These are phyloP conservation scores for Wickerhamiella bombiphila DNA, from an alignment of 805 yeast genomes.

Conservation along the genomic window DNA sequence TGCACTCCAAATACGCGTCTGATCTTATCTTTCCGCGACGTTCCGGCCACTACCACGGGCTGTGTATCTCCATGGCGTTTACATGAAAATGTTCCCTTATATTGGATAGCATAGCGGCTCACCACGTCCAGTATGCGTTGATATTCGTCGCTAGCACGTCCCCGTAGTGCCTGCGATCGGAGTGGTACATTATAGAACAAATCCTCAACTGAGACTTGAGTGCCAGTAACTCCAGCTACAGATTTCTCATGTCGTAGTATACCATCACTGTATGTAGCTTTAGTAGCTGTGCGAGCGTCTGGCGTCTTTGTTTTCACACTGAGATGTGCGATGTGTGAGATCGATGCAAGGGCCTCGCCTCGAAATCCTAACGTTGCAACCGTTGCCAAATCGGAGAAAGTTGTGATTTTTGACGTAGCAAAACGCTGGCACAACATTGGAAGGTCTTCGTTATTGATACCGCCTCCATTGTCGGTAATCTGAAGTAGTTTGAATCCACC, in stretches of 20 bases:
- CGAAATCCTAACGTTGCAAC: conserved; percentile 83
- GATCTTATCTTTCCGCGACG: conserved; percentile 47
- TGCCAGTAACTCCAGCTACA: conserved; percentile 77
- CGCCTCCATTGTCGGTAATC: conserved; percentile 78
- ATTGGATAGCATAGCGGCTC: conserved; percentile 70
- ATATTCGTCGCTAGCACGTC: conserved; percentile 51
- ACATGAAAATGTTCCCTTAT: conserved; percentile 51
- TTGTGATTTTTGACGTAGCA: conserved; percentile 71
- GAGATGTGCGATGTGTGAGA: conserved; percentile 75
- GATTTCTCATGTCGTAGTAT: conserved; percentile 41
- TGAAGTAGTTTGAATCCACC: conserved; percentile 84
- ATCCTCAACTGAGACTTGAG: conserved; percentile 75
- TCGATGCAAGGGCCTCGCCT: conserved; percentile 92
- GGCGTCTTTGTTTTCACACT: conserved; percentile 62
- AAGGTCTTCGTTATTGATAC: conserved; percentile 58
- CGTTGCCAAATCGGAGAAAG: conserved; percentile 58
- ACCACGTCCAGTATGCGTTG: conserved; percentile 65
- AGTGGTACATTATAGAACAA: conserved; percentile 79
- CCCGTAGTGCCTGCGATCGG: conserved; percentile 43
- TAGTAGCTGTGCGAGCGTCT: conserved; percentile 54
- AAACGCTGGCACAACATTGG: conserved; percentile 76
- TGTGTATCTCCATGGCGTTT: conserved; percentile 67
- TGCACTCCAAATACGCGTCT: conserved; percentile 55
- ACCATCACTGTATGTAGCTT: conserved; percentile 54
- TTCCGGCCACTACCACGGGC: conserved; percentile 38